Percentiles rank a stretch among this genome's conserved stretches.
phyloP scores from a whole-genome alignment of 768 basidiomycete species.

The Boletellus ananiceps region DNA sequence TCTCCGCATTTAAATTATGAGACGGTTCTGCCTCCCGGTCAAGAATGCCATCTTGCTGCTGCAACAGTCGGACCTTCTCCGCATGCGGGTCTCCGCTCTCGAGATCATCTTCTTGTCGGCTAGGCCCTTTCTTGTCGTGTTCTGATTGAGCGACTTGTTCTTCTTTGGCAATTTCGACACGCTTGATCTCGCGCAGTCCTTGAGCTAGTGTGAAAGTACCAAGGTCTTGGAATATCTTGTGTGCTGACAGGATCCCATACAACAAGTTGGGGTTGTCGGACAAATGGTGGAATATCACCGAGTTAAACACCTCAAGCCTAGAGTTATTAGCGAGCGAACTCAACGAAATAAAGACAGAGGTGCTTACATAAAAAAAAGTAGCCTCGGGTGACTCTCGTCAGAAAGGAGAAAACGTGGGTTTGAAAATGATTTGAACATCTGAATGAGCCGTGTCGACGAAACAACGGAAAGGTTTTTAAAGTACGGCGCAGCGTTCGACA shows the following conservation, averaged over 20 bases:
- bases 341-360: background rate
- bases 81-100: constrained; percentile 30
- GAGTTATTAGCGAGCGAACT: background rate
- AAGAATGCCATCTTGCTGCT: constrained; percentile 41
- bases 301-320: constrained; percentile 91
- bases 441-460: constrained; percentile 77
- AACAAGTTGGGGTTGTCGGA: constrained; percentile 83
- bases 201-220: constrained; percentile 85
- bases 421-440: constrained; percentile 89
- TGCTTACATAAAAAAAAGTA: constrained; percentile 85
- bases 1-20: constrained; percentile 6
- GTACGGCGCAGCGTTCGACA: constrained; percentile 86
- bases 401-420: constrained; percentile 84
- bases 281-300: constrained; percentile 72
- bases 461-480: constrained; percentile 77
- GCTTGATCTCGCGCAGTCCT: constrained; percentile 82
- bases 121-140: constrained; percentile 19
- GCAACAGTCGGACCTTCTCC: constrained; percentile 67
- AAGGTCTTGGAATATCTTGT: constrained; percentile 83
- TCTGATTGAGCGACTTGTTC: constrained; percentile 46
- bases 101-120: constrained; percentile 20
- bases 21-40: constrained; percentile 23
- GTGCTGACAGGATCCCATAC: constrained; percentile 80
- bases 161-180: constrained; percentile 67
- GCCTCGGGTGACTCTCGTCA: constrained; percentile 91